phyloP scores from a whole-genome alignment of 768 basidiomycete genomes.

The Mycena pura region DNA sequence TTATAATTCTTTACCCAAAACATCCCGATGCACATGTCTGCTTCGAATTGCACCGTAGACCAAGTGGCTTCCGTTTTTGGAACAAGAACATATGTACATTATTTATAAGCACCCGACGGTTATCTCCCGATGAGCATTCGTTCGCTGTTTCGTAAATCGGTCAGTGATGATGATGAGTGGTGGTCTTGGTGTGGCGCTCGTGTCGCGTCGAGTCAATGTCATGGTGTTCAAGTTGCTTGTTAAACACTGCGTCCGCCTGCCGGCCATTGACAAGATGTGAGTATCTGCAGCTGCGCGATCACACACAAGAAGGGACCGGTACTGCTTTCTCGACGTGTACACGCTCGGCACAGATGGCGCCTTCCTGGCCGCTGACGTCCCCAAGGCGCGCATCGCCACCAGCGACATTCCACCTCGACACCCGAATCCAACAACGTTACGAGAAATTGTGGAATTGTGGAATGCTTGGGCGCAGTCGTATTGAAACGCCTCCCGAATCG shows the following conservation, averaged over 20 bases:
- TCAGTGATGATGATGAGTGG: constrained; percentile 58
- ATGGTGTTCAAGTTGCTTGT: constrained; percentile 50
- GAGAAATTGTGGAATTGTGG: constrained; percentile 60
- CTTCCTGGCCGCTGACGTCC: constrained; percentile 66
- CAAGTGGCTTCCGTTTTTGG: constrained; percentile 15
- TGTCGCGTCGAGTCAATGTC: constrained; percentile 71
- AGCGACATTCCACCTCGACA: constrained; percentile 61
- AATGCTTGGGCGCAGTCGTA: constrained; percentile 44
- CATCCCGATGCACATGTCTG: no score
- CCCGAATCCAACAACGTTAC: constrained; percentile 58
- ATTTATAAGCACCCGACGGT: no score
- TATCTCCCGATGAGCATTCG: no score
- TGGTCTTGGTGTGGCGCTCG: constrained; percentile 70
- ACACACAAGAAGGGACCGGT: constrained; percentile 59
- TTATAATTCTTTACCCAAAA: no score
- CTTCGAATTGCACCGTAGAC: no score
- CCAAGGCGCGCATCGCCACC: constrained; percentile 66
- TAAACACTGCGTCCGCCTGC: background rate
- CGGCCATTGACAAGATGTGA: background rate
- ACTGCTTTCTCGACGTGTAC: constrained; percentile 72
- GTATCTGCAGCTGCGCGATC: constrained; percentile 58
- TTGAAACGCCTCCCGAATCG: no score
- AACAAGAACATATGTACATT: constrained; percentile 22
- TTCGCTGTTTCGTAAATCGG: background rate
- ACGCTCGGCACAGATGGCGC: constrained; percentile 66